phyloP scores from a whole-genome alignment of 495 filamentous ascomycete genomes.

The Halenospora varia region DNA sequence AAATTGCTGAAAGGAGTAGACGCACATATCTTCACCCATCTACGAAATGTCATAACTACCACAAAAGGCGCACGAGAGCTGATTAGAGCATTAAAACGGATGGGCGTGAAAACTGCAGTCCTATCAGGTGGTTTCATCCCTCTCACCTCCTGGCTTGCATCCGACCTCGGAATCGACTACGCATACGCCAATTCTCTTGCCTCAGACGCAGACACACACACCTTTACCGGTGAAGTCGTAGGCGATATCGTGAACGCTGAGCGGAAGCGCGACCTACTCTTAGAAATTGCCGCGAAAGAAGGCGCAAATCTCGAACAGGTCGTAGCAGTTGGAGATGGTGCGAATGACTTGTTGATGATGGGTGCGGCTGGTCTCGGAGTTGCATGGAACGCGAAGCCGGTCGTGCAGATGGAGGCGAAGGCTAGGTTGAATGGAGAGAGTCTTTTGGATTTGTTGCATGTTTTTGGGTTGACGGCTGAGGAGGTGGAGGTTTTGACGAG shows the following conservation, averaged over 20 bases:
- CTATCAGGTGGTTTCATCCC: constrained; percentile 90
- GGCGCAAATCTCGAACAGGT: constrained; percentile 69
- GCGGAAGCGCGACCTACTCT: constrained; percentile 71
- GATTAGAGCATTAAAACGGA: constrained; percentile 61
- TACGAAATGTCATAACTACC: constrained; percentile 69
- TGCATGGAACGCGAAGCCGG: constrained; percentile 90
- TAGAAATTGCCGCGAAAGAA: constrained; percentile 72
- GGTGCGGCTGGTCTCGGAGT: constrained; percentile 81
- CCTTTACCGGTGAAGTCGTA: constrained; percentile 76
- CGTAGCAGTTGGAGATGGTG: constrained; percentile 86
- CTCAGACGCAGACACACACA: constrained; percentile 49
- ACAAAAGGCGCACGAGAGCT: constrained; percentile 77
- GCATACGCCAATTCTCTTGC: constrained; percentile 83
- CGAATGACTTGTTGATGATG: constrained; percentile 95
- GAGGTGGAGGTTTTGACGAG: constrained; percentile 42
- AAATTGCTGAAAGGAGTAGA: constrained; percentile 75
- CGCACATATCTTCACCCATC: constrained; percentile 73
- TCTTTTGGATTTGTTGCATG: constrained; percentile 75
- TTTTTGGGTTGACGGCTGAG: constrained; percentile 71
- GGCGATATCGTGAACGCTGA: constrained; percentile 78
- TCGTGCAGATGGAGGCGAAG: constrained; percentile 81
- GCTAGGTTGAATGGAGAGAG: constrained; percentile 76
- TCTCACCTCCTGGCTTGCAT: constrained; percentile 79
- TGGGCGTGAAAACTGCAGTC: constrained; percentile 84
- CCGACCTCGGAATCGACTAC: constrained; percentile 76